These are phyloP conservation scores for Kondoa malvinella DNA, from an alignment of 768 basidiomycete species.

Conservation along the genomic window DNA sequence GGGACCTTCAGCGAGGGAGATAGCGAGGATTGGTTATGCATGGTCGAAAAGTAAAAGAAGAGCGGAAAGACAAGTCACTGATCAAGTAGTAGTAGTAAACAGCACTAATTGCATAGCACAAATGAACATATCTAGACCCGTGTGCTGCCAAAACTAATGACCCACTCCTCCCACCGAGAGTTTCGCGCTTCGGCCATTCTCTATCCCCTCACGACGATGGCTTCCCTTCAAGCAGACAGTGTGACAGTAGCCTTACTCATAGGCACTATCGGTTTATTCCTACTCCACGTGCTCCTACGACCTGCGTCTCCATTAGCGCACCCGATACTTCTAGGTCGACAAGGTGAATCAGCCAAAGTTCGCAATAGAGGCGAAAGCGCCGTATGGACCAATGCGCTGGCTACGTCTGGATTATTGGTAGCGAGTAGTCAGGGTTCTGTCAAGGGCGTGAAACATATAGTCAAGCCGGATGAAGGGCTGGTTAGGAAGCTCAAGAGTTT, in stretches of 20 bases:
- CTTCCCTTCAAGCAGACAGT: not conserved
- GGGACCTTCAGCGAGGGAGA: no score
- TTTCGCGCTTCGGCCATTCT: not conserved
- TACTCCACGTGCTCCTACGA: constrained; percentile 18
- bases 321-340: constrained; percentile 16
- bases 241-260: not conserved
- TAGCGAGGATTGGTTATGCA: no score
- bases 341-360: constrained; percentile 14
- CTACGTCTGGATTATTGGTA: not conserved
- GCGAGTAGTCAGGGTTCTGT: not conserved
- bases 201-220: not conserved
- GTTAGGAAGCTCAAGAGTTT: not conserved
- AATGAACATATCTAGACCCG: no score
- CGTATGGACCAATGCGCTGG: not conserved
- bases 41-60: no score
- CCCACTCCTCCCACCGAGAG: no score
- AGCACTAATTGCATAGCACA: no score
- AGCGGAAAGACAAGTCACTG: no score
- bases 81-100: no score
- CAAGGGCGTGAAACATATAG: constrained; percentile 1
- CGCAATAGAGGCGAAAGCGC: constrained; percentile 2
- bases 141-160: no score
- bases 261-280: not conserved
- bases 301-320: constrained; percentile 13
- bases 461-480: not conserved